Conservation (phyloP, 371 early-diverging fungal genomes). For the Lichtheimia ornata region DNA sequence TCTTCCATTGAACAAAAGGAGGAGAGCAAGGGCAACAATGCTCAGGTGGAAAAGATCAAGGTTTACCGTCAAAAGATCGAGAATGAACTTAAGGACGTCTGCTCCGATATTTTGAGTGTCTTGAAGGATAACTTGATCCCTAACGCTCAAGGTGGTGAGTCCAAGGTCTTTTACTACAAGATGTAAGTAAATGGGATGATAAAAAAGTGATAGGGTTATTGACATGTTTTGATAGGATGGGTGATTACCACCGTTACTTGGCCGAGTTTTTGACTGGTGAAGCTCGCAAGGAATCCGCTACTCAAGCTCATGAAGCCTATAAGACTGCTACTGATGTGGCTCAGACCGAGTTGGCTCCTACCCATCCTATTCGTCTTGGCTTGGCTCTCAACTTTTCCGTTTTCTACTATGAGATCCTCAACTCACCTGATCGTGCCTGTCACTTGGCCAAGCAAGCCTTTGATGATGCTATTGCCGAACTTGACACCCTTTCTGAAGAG, state of each 20-base stretch:
- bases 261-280: conserved; percentile 96
- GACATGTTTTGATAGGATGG: conserved; percentile 71
- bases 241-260: conserved; percentile 99
- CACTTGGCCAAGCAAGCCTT: conserved; percentile 99
- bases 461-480: conserved; percentile 98
- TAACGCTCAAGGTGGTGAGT: conserved; percentile 87
- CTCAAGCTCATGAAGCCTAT: conserved; percentile 94
- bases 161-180: conserved; percentile 99
- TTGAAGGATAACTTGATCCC: conserved; percentile 91
- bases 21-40: conserved; percentile 87
- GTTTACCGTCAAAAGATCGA: conserved; percentile 93
- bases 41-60: conserved; percentile 88
- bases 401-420: conserved; percentile 99
- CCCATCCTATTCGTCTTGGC: conserved; percentile 99
- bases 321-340: conserved; percentile 96
- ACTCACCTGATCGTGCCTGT: conserved; percentile 98
- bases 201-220: not conserved
- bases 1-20: conserved; percentile 99
- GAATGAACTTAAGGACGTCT: conserved; percentile 92
- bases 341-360: conserved; percentile 90
- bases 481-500: conserved; percentile 98
- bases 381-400: conserved; percentile 99
- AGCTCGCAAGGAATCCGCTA: conserved; percentile 85
- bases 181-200: conserved; percentile 60
- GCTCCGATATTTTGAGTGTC: conserved; percentile 93